Evolutionary conservation across 495 filamentous ascomycete species (phyloP).

Genomic region (Lepidopterella palustris): DNA sequence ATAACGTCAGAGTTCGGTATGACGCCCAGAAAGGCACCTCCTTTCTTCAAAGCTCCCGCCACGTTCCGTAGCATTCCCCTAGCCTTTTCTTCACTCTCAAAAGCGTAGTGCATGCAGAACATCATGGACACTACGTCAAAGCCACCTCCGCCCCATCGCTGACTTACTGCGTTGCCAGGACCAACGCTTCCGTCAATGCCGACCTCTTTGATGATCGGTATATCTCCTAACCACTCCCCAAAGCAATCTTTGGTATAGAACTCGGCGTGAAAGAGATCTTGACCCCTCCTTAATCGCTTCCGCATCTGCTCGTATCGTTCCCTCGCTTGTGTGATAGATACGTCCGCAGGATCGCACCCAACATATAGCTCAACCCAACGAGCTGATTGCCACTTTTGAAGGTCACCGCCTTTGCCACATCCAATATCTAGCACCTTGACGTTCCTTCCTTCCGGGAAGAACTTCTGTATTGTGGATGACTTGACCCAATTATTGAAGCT

Average conservation of each 20-base stretch:
- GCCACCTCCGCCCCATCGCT: slow-evolving; percentile 63
- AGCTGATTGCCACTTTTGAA: slow-evolving; percentile 93
- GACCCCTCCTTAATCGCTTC: slow-evolving; percentile 42
- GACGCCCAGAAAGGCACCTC: slow-evolving; percentile 84
- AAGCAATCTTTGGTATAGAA: slow-evolving; percentile 90
- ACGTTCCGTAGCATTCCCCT: slow-evolving; percentile 92
- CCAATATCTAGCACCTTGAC: slow-evolving; percentile 85
- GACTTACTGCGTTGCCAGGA: slow-evolving; percentile 49
- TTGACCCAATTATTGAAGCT: slow-evolving; percentile 99
- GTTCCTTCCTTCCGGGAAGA: slow-evolving; percentile 72
- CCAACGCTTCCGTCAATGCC: slow-evolving; percentile 69
- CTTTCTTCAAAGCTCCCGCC: slow-evolving; percentile 80
- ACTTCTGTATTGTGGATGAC: slow-evolving; percentile 92
- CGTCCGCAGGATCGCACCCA: slow-evolving; percentile 83
- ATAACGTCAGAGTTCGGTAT: slow-evolving; percentile 93
- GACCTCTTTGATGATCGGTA: slow-evolving; percentile 71
- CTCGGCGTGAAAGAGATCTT: slow-evolving; percentile 67
- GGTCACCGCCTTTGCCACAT: slow-evolving; percentile 92
- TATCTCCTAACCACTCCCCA: slow-evolving; percentile 66
- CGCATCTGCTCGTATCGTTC: slow-evolving; percentile 75
- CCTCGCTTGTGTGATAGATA: slow-evolving; percentile 81
- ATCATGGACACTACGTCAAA: slow-evolving; percentile 98
- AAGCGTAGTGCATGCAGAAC: slow-evolving; percentile 99
- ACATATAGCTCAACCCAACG: slow-evolving; percentile 83
- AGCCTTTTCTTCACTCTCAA: slow-evolving; percentile 79